Conservation (phyloP, 2,329 filamentous ascomycete species). For the Tolypocladium pustulatum region DNA sequence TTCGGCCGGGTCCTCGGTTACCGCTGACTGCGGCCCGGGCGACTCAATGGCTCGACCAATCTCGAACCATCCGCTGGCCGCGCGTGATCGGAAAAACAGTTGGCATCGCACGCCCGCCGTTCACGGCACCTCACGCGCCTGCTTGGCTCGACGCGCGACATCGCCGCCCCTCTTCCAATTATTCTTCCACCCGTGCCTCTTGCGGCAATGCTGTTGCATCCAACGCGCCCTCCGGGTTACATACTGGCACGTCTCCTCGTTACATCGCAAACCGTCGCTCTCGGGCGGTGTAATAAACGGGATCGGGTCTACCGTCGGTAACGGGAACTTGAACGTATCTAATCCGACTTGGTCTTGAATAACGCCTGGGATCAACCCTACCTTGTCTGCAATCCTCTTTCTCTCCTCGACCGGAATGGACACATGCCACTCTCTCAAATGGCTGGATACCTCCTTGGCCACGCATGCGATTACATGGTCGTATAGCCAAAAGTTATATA, state of each 20-base stretch:
- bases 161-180: not conserved
- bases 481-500: too few species aligned
- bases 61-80: conserved; percentile 1
- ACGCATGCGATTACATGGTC: not conserved
- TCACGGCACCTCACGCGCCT: not conserved
- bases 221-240: not conserved
- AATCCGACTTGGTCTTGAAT: not conserved
- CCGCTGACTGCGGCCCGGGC: not conserved
- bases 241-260: too few species aligned
- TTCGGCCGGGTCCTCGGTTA: not conserved
- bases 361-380: not conserved
- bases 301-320: too few species aligned
- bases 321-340: not conserved
- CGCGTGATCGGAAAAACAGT: not conserved
- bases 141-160: not conserved
- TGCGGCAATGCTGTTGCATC: not conserved
- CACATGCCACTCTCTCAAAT: not conserved
- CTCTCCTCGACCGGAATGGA: not conserved
- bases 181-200: not conserved
- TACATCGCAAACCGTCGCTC: too few species aligned
- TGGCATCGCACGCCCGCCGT: not conserved
- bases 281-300: too few species aligned
- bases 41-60: not conserved
- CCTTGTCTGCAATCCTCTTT: not conserved
- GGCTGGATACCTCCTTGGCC: not conserved